Percentiles rank a stretch among this genome's conserved stretches.
Conservation (phyloP, 768 basidiomycete genomes). For the Rhodotorula taiwanensis region DNA sequence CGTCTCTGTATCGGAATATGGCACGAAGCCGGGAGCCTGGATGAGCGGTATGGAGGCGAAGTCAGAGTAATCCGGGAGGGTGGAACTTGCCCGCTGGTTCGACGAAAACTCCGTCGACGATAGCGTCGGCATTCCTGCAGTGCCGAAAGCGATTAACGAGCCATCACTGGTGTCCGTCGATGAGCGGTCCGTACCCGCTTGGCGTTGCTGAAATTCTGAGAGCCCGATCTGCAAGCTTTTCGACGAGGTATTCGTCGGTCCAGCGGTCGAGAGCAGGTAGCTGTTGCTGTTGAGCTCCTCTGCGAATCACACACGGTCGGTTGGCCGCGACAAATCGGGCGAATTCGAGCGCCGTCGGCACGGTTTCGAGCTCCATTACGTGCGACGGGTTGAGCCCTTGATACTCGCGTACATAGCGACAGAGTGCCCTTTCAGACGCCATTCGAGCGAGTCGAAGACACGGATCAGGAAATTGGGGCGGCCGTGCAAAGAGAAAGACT, state of each 20-base stretch:
- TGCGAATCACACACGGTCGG: conserved; percentile 24
- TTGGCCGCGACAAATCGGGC: conserved; percentile 25
- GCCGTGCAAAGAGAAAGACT: too few relatives aligned
- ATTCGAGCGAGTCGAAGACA: not conserved
- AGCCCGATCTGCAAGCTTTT: conserved; percentile 6
- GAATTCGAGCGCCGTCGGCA: conserved; percentile 23
- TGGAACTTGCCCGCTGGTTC: conserved; percentile 34
- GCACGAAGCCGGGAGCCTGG: not conserved
- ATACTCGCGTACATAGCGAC: conserved; percentile 8
- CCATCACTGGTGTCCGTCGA: too few relatives aligned
- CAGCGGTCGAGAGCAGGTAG: conserved; percentile 17
- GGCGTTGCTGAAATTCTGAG: conserved; percentile 27
- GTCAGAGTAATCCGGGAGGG: too few relatives aligned
- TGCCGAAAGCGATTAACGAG: too few relatives aligned
- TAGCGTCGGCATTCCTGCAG: conserved; percentile 29
- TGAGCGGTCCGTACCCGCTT: conserved; percentile 2
- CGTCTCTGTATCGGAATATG: conserved; percentile 2
- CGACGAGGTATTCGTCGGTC: conserved; percentile 24
- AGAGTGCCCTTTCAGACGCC: not conserved
- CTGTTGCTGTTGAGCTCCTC: not conserved
- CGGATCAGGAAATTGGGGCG: too few relatives aligned
- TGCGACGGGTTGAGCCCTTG: conserved; percentile 21
- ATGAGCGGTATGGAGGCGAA: not conserved
- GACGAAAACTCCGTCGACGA: conserved; percentile 31
- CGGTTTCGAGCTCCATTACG: conserved; percentile 12